phyloP scores from a whole-genome alignment of 2,329 filamentous ascomycete genomes.

The Plenodomus lindquistii region DNA sequence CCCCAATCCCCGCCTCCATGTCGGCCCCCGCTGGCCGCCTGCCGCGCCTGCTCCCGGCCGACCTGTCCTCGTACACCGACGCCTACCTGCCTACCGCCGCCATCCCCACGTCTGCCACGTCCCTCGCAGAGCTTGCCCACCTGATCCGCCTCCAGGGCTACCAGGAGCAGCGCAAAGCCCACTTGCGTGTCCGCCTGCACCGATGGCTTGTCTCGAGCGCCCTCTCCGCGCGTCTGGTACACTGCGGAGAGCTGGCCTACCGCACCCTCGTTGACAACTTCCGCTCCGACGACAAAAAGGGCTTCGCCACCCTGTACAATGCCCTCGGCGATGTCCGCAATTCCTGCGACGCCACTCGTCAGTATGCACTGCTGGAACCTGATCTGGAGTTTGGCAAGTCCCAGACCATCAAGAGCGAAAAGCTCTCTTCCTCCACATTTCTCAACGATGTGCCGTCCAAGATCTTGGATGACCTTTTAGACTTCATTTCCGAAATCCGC shows the following conservation, averaged over 20 bases:
- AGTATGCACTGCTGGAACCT: conserved; percentile 72
- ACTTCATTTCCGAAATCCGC: conserved; percentile 79
- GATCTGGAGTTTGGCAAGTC: conserved; percentile 64
- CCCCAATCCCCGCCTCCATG: conserved; percentile 48
- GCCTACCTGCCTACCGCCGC: conserved; percentile 61
- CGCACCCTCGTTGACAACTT: conserved; percentile 78
- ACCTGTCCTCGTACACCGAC: conserved; percentile 69
- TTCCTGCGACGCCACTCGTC: conserved; percentile 73
- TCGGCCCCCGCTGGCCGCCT: conserved; percentile 51
- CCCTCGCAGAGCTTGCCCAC: conserved; percentile 76
- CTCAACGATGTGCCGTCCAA: conserved; percentile 73
- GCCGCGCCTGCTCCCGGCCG: conserved; percentile 63
- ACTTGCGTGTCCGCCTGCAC: conserved; percentile 73
- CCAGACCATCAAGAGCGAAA: conserved; percentile 46
- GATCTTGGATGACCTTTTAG: conserved; percentile 74
- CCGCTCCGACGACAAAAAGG: conserved; percentile 76
- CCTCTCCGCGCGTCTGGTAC: conserved; percentile 72
- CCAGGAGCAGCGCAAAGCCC: conserved; percentile 77
- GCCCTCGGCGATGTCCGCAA: conserved; percentile 78
- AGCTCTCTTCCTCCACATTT: conserved; percentile 51
- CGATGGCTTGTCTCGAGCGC: conserved; percentile 75
- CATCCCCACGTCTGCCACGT: conserved; percentile 63
- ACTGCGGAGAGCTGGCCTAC: conserved; percentile 74
- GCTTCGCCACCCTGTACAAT: conserved; percentile 74
- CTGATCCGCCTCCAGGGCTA: conserved; percentile 77